Conservation (phyloP, 116 monocot genomes). For the Phalaenopsis hybrid region DNA sequence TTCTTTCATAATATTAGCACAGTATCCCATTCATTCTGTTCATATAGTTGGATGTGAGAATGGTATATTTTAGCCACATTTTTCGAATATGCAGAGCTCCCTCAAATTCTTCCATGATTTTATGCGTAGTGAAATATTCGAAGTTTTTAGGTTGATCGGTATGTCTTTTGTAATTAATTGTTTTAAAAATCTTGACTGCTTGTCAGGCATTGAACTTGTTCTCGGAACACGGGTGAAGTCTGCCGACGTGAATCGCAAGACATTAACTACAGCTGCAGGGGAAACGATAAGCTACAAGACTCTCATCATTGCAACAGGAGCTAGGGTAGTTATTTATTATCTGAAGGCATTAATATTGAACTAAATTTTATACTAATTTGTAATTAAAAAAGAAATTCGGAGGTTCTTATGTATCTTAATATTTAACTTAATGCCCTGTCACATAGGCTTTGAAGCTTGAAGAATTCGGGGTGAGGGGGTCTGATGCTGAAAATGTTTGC, state of each 20-base stretch:
- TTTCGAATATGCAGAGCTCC: background rate
- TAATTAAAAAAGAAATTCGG: background rate
- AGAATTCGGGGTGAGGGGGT: constrained; percentile 81
- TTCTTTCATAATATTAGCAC: too few relatives aligned
- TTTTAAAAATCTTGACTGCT: background rate
- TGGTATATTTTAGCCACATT: too few relatives aligned
- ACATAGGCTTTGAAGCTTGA: constrained; percentile 87
- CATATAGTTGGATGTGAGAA: too few relatives aligned
- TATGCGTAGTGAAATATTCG: background rate
- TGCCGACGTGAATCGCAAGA: constrained; percentile 79
- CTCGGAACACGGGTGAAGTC: constrained; percentile 83
- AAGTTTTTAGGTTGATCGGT: background rate
- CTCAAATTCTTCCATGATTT: background rate
- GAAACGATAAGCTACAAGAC: constrained; percentile 94
- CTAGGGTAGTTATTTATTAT: constrained; percentile 56
- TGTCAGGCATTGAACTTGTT: constrained; percentile 86
- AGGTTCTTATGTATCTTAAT: too few relatives aligned
- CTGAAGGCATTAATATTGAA: background rate
- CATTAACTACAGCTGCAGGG: constrained; percentile 57
- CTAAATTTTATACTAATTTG: background rate
- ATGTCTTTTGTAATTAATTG: background rate
- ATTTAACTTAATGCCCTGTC: background rate
- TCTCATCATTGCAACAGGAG: constrained; percentile 94
- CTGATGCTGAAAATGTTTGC: constrained; percentile 90
- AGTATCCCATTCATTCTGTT: too few relatives aligned